Conservation (phyloP, 228 moss, liverwort and hornwort genomes). For the Sphagnum magellanicum region DNA sequence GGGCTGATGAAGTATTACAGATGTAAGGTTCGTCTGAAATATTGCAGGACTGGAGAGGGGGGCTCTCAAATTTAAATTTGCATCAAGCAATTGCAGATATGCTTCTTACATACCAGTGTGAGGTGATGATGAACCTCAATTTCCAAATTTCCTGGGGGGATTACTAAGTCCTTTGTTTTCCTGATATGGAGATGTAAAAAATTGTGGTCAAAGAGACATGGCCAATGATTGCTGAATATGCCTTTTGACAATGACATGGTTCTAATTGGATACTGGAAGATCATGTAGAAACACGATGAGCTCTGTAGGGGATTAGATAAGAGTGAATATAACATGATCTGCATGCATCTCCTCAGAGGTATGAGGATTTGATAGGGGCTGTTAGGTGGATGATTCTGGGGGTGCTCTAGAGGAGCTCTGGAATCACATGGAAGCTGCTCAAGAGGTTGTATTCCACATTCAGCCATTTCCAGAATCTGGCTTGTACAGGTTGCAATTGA, state of each 20-base stretch:
- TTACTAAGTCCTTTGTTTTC: too few relatives aligned
- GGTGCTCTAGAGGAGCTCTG: conserved; percentile 89
- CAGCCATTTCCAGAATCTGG: background rate
- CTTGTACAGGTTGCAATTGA: background rate
- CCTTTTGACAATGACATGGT: too few relatives aligned
- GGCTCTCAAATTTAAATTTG: conserved; percentile 19
- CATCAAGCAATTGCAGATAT: conserved; percentile 87
- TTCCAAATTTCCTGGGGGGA: too few relatives aligned
- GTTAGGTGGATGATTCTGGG: conserved; percentile 86
- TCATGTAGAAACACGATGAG: too few relatives aligned
- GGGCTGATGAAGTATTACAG: too few relatives aligned
- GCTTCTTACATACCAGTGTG: conserved; percentile 83
- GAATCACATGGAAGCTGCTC: conserved; percentile 88
- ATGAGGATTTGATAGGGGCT: background rate
- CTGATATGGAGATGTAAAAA: too few relatives aligned
- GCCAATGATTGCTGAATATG: too few relatives aligned
- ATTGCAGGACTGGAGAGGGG: conserved; percentile 17
- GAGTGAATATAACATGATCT: too few relatives aligned
- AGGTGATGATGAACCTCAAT: conserved; percentile 18
- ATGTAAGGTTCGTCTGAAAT: background rate
- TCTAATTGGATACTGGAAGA: too few relatives aligned
- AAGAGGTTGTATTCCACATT: conserved; percentile 36
- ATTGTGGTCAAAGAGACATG: too few relatives aligned
- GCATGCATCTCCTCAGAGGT: background rate
- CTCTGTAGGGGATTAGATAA: too few relatives aligned